These are phyloP conservation scores for Fusarium heterosporum DNA, from an alignment of 2,329 filamentous ascomycete species.

Conservation along the genomic window DNA sequence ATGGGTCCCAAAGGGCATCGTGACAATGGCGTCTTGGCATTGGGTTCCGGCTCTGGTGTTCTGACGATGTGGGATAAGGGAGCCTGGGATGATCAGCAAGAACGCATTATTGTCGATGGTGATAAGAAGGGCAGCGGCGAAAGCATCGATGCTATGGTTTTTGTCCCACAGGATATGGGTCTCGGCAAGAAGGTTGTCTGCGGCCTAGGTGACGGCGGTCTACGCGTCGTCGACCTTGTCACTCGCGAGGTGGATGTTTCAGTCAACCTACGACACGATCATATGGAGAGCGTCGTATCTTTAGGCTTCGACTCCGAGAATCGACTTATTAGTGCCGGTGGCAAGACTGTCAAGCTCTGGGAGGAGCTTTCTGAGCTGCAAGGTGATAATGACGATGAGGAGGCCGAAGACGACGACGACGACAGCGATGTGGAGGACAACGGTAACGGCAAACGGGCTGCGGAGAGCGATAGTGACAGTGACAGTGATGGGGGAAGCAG, in stretches of 20 bases:
- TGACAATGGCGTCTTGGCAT: constrained; percentile 80
- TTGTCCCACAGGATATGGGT: constrained; percentile 77
- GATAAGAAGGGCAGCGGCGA: constrained; percentile 71
- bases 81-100: constrained; percentile 94
- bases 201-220: constrained; percentile 82
- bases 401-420: constrained; percentile 59
- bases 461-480: constrained; percentile 62
- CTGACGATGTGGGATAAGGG: constrained; percentile 95
- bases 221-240: constrained; percentile 82
- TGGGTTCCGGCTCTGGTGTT: constrained; percentile 81
- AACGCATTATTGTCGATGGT: constrained; percentile 81
- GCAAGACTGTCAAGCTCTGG: constrained; percentile 90
- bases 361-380: constrained; percentile 76
- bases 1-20: constrained; percentile 73
- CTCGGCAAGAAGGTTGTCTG: constrained; percentile 80
- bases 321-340: constrained; percentile 90
- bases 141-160: constrained; percentile 80
- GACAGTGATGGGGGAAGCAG: constrained; percentile 52
- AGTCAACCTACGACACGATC: constrained; percentile 76
- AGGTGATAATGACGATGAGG: constrained; percentile 52
- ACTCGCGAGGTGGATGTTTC: constrained; percentile 77
- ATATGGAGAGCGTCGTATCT: constrained; percentile 85
- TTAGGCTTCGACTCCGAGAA: constrained; percentile 87
- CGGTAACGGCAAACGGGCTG: constrained; percentile 59
- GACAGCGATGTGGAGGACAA: constrained; percentile 59